Evolutionary conservation across 345 rosid genomes (phyloP).

Genomic region (Aquilaria yunnanensis): DNA sequence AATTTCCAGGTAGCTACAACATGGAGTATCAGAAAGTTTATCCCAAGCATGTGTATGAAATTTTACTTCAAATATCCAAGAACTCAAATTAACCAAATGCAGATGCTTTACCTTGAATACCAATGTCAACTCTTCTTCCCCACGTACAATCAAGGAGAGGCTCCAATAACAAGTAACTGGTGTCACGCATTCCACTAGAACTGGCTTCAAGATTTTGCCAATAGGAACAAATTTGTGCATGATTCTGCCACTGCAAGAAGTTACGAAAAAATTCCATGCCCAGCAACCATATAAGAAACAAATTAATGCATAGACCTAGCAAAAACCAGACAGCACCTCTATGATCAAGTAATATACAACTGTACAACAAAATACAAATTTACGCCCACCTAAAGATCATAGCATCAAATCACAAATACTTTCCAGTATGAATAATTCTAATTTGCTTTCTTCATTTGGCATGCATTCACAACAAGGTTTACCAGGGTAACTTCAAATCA

Average conservation of each 20-base stretch:
- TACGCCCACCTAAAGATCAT: background rate
- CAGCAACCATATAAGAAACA: too few relatives aligned
- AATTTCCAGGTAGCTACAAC: too few relatives aligned
- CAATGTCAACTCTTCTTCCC: constrained; percentile 55
- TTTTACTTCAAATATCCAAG: background rate
- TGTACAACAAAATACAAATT: background rate
- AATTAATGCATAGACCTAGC: too few relatives aligned
- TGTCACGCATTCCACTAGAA: constrained; percentile 66
- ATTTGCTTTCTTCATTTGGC: background rate
- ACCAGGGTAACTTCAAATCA: too few relatives aligned
- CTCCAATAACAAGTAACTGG: constrained; percentile 89
- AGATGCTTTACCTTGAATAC: constrained; percentile 57
- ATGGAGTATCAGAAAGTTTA: too few relatives aligned
- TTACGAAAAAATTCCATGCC: constrained; percentile 1
- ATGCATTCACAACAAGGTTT: background rate
- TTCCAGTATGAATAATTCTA: background rate
- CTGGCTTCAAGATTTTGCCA: constrained; percentile 77
- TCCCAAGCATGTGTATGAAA: too few relatives aligned
- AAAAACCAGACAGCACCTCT: too few relatives aligned
- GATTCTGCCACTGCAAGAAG: constrained; percentile 51
- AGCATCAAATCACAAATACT: background rate
- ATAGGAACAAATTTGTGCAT: constrained; percentile 57
- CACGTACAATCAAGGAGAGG: constrained; percentile 54
- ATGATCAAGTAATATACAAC: background rate
- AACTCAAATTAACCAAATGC: background rate